A percentile compares a stretch with the other conserved stretches of the same genome.
phyloP scores from a whole-genome alignment of 1,139 yeast genomes.

The Eremothecium gossypii region DNA sequence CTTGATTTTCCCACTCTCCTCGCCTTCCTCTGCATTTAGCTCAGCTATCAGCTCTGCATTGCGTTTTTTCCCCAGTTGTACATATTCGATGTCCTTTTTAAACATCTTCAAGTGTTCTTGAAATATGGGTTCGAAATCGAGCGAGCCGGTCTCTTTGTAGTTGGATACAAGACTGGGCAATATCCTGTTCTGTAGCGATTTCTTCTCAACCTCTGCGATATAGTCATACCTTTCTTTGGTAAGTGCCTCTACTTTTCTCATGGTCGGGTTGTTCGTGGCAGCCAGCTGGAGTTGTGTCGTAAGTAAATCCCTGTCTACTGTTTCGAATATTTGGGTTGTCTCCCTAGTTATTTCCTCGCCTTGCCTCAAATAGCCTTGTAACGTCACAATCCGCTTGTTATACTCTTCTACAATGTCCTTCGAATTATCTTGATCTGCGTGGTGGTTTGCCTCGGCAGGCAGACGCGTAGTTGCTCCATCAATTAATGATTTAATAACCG shows the following conservation, averaged over 20 bases:
- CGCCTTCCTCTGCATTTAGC: slow-evolving; percentile 24
- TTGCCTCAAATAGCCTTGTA: slow-evolving; percentile 43
- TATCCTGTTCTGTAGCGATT: slow-evolving; percentile 40
- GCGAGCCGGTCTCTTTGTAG: slow-evolving; percentile 31
- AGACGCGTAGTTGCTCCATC: slow-evolving; percentile 50
- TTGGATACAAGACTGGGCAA: slow-evolving; percentile 43
- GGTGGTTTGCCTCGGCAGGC: slow-evolving; percentile 29
- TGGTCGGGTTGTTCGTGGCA: slow-evolving; percentile 20
- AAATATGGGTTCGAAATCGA: slow-evolving; percentile 32
- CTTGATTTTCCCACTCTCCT: slow-evolving; percentile 4
- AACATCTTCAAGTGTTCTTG: slow-evolving; percentile 37
- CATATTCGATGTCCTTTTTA: slow-evolving; percentile 25
- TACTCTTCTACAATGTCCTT: slow-evolving; percentile 33
- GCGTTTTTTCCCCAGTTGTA: slow-evolving; percentile 31
- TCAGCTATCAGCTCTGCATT: slow-evolving; percentile 39
- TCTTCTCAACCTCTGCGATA: slow-evolving; percentile 37
- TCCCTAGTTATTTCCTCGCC: slow-evolving; percentile 56
- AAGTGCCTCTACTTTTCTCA: slow-evolving; percentile 19
- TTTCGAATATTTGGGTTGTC: slow-evolving; percentile 21
- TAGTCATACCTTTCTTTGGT: slow-evolving; percentile 29
- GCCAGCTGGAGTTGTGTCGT: slow-evolving; percentile 20
- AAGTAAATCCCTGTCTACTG: slow-evolving; percentile 27
- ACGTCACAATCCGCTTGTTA: slow-evolving; percentile 35
- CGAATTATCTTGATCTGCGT: slow-evolving; percentile 24
- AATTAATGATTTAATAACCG: slow-evolving; percentile 41